These are phyloP conservation scores for Clitocybe nebularis DNA, from an alignment of 1,284 basidiomycete species.

Conservation along the genomic window DNA sequence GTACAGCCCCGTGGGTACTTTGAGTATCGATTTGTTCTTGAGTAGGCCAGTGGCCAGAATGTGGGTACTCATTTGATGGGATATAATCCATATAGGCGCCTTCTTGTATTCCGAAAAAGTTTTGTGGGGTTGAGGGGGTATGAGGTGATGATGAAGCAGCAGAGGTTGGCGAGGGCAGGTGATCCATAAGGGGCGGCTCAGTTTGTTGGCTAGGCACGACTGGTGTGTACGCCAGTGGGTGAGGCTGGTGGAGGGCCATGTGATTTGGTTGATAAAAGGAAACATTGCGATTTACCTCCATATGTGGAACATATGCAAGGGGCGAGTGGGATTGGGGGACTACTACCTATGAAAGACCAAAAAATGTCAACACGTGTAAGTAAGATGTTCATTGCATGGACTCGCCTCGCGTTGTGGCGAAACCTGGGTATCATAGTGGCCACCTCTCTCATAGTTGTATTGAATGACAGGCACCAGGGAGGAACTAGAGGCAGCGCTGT, in stretches of 20 bases:
- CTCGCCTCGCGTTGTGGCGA: not conserved
- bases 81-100: too few relatives aligned
- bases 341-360: too few relatives aligned
- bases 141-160: constrained; percentile 1
- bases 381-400: too few relatives aligned
- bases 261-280: not conserved
- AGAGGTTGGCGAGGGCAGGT: constrained; percentile 2
- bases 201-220: not conserved
- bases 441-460: not conserved
- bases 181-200: not conserved
- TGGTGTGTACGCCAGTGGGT: not conserved
- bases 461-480: constrained; percentile 1
- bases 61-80: too few relatives aligned
- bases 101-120: not conserved
- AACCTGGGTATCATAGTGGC: not conserved
- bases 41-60: not conserved
- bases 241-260: not conserved
- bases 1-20: not conserved
- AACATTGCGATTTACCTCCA: not conserved
- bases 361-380: too few relatives aligned
- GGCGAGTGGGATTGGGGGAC: not conserved
- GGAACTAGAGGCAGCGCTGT: too few relatives aligned
- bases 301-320: not conserved
- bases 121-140: not conserved
- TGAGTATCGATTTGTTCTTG: constrained; percentile 2